A percentile compares a stretch with the other conserved stretches of the same genome.
Evolutionary conservation across 495 filamentous ascomycete genomes (phyloP).

Genomic region (Hypomontagnella monticulosa): DNA sequence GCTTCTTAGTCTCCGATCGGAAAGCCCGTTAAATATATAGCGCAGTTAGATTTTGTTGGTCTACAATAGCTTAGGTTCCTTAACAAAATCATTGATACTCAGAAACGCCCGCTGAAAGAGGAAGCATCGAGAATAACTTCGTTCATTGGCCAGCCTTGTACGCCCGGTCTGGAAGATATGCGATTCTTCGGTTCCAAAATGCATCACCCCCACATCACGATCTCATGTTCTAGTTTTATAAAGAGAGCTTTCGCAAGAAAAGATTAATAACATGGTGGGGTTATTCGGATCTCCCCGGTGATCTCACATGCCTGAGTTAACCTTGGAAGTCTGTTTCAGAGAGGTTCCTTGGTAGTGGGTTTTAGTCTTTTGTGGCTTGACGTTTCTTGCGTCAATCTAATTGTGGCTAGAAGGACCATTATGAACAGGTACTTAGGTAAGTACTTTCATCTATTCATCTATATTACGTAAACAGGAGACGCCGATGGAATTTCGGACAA

Average conservation of each 20-base stretch:
- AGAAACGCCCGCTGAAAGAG: neutral
- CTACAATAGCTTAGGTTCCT: neutral
- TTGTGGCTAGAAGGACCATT: no score
- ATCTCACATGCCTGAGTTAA: constrained; percentile 18
- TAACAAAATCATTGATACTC: neutral
- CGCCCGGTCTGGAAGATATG: constrained; percentile 15
- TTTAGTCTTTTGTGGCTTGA: neutral
- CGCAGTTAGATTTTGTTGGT: no score
- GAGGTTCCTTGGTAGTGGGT: neutral
- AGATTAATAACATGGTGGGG: constrained; percentile 2
- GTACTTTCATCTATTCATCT: no score
- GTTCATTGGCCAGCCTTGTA: constrained; percentile 38
- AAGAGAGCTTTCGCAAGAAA: neutral
- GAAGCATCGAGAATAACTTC: constrained; percentile 31
- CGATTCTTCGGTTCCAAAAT: constrained; percentile 27
- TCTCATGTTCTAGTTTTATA: constrained; percentile 1
- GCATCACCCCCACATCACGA: constrained; percentile 34
- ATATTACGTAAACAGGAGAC: no score
- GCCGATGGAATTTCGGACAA: constrained; percentile 32
- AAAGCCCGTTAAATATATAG: no score
- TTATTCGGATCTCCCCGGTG: constrained; percentile 29
- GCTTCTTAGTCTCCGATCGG: no score
- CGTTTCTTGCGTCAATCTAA: neutral
- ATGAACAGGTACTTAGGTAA: no score
- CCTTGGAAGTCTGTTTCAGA: neutral